phyloP scores from a whole-genome alignment of 2,329 filamentous ascomycete genomes.

The Aspergillus bombycis region DNA sequence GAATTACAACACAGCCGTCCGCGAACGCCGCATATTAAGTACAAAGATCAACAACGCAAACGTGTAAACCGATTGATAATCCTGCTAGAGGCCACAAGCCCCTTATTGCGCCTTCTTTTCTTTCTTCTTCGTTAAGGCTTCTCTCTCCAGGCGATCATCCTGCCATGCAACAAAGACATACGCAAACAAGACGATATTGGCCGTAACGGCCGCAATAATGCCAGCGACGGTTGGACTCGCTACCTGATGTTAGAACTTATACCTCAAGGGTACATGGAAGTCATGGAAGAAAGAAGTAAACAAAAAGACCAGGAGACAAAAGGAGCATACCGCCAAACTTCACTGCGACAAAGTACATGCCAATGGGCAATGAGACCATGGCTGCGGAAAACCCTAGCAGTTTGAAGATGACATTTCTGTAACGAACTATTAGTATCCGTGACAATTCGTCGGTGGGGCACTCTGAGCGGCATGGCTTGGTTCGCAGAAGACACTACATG shows the following conservation, averaged over 20 bases:
- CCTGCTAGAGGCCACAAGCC: background rate
- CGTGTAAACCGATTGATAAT: background rate
- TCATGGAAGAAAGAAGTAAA: background rate
- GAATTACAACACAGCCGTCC: constrained; percentile 5
- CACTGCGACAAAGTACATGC: constrained; percentile 83
- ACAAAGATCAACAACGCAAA: constrained; percentile 4
- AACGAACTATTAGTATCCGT: constrained; percentile 36
- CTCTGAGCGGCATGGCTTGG: background rate
- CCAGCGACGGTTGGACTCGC: constrained; percentile 89
- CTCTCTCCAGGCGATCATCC: constrained; percentile 82
- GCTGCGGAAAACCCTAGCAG: constrained; percentile 86
- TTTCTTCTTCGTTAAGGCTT: constrained; percentile 62
- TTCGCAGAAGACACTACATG: background rate
- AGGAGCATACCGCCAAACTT: constrained; percentile 71
- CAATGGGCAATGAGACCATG: constrained; percentile 86
- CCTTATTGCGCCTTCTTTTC: constrained; percentile 49
- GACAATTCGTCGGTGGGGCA: background rate
- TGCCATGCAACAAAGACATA: constrained; percentile 91
- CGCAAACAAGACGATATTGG: constrained; percentile 86
- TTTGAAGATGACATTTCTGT: constrained; percentile 79
- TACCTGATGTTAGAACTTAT: constrained; percentile 40
- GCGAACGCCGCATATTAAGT: constrained; percentile 10
- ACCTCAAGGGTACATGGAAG: background rate
- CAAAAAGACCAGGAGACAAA: constrained; percentile 7
- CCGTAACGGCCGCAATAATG: constrained; percentile 80